Evolutionary conservation across 2,329 filamentous ascomycete species (phyloP).

Genomic region (Penicillium sp.): DNA sequence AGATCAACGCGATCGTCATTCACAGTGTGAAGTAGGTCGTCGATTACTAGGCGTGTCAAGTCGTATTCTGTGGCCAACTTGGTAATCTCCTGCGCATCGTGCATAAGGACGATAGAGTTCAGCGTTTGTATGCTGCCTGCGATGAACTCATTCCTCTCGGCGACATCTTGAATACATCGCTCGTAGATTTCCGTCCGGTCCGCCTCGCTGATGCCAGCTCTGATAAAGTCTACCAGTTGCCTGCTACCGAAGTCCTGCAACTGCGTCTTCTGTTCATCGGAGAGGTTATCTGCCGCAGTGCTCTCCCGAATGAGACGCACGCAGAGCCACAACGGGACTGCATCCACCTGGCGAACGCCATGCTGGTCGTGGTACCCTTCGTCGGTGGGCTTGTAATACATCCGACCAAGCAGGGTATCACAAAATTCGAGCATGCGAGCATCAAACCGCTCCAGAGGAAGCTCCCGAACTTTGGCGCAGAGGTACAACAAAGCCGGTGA

Average conservation of each 20-base stretch:
- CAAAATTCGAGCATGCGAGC: slow-evolving; percentile 59
- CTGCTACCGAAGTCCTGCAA: slow-evolving; percentile 61
- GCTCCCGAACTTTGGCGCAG: slow-evolving; percentile 63
- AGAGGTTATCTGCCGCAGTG: slow-evolving; percentile 52
- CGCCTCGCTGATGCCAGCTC: slow-evolving; percentile 51
- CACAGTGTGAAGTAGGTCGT: slow-evolving; percentile 59
- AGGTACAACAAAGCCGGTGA: slow-evolving; percentile 57
- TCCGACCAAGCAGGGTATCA: slow-evolving; percentile 52
- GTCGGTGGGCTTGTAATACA: slow-evolving; percentile 44
- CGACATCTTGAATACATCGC: slow-evolving; percentile 65
- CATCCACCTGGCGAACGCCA: slow-evolving; percentile 32
- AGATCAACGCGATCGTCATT: slow-evolving; percentile 42
- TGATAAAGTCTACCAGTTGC: slow-evolving; percentile 59
- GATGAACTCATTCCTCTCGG: slow-evolving; percentile 57
- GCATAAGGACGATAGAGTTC: slow-evolving; percentile 39
- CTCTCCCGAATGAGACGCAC: slow-evolving; percentile 69
- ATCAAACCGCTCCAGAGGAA: slow-evolving; percentile 62
- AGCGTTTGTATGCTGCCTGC: slow-evolving; percentile 70
- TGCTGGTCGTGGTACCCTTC: slow-evolving; percentile 24
- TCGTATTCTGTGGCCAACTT: slow-evolving; percentile 58
- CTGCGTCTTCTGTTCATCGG: slow-evolving; percentile 55
- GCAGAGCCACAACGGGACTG: slow-evolving; percentile 51
- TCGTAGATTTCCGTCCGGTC: slow-evolving; percentile 61
- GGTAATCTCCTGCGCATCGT: slow-evolving; percentile 51
- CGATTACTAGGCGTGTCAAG: slow-evolving; percentile 58